Evolutionary conservation across 2,329 filamentous ascomycete genomes (phyloP).

Genomic region (Colletotrichum cordylinicola): DNA sequence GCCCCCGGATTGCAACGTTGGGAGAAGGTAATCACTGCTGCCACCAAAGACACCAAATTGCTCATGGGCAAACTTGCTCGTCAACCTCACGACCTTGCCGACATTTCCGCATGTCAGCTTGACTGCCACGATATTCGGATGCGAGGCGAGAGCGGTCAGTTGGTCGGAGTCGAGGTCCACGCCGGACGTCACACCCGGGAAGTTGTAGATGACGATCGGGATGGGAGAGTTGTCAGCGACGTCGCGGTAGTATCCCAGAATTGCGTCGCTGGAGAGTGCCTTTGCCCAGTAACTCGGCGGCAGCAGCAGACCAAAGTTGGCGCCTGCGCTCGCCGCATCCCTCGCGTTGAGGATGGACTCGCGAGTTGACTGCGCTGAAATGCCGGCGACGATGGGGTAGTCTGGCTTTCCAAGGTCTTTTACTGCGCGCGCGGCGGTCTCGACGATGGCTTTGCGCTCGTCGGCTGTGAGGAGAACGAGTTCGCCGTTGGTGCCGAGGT

Average conservation of each 20-base stretch:
- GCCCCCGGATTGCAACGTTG: conserved; percentile 42
- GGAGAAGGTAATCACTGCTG: conserved; percentile 48
- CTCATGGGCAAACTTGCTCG: conserved; percentile 37
- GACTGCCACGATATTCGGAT: conserved; percentile 67
- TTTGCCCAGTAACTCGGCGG: conserved; percentile 73
- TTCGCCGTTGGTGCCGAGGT: conserved; percentile 53
- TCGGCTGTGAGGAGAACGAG: conserved; percentile 44
- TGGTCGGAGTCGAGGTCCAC: conserved; percentile 28
- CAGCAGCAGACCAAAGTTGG: conserved; percentile 71
- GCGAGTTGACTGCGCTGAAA: conserved; percentile 64
- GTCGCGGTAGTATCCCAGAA: conserved; percentile 66
- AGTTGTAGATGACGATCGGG: conserved; percentile 29
- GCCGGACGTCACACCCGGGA: conserved; percentile 25
- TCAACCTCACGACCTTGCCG: conserved; percentile 61
- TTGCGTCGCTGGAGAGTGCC: conserved; percentile 61
- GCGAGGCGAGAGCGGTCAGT: conserved; percentile 49
- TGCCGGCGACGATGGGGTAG: conserved; percentile 50
- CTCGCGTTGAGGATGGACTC: conserved; percentile 70
- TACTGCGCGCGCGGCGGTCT: conserved; percentile 41
- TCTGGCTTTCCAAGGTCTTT: conserved; percentile 35
- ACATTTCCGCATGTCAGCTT: conserved; percentile 57
- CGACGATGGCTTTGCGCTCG: conserved; percentile 46
- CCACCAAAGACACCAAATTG: conserved; percentile 50
- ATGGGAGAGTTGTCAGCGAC: conserved; percentile 57
- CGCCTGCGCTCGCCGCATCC: conserved; percentile 68